Percentiles rank a stretch among this genome's conserved stretches.
phyloP scores from a whole-genome alignment of 495 filamentous ascomycete genomes.

The Aspergillus biplanus region DNA sequence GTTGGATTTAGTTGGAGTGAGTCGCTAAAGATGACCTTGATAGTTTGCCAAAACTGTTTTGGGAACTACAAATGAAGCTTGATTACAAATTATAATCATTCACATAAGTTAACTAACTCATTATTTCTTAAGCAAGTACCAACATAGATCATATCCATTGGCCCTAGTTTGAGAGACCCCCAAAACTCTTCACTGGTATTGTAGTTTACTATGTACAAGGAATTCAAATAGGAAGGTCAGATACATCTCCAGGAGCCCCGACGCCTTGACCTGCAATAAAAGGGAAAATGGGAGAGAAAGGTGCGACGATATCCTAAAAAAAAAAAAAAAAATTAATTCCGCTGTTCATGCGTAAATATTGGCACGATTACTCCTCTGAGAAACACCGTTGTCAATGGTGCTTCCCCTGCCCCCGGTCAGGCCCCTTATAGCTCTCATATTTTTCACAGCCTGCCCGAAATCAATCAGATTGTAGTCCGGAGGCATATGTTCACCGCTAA shows the following conservation, averaged over 20 bases:
- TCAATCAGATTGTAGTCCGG: slow-evolving; percentile 42
- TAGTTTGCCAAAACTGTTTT: too few species aligned
- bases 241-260: neutral
- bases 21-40: too few species aligned
- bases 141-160: too few species aligned
- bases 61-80: too few species aligned
- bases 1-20: too few species aligned
- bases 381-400: slow-evolving; percentile 16
- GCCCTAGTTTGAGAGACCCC: neutral
- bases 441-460: slow-evolving; percentile 37
- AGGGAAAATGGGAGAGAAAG: neutral
- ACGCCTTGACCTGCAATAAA: neutral
- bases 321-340: slow-evolving; percentile 13
- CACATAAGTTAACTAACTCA: too few species aligned
- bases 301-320: neutral
- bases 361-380: slow-evolving; percentile 18
- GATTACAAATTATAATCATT: too few species aligned
- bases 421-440: slow-evolving; percentile 34
- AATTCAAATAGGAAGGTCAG: neutral
- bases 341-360: slow-evolving; percentile 32
- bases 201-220: slow-evolving; percentile 2
- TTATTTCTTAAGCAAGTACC: too few species aligned
- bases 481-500: slow-evolving; percentile 89
- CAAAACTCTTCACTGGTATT: neutral
- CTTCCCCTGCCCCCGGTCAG: slow-evolving; percentile 26